Conservation (phyloP, 2,329 filamentous ascomycete species). For the Phyllosticta paracitricarpa region DNA sequence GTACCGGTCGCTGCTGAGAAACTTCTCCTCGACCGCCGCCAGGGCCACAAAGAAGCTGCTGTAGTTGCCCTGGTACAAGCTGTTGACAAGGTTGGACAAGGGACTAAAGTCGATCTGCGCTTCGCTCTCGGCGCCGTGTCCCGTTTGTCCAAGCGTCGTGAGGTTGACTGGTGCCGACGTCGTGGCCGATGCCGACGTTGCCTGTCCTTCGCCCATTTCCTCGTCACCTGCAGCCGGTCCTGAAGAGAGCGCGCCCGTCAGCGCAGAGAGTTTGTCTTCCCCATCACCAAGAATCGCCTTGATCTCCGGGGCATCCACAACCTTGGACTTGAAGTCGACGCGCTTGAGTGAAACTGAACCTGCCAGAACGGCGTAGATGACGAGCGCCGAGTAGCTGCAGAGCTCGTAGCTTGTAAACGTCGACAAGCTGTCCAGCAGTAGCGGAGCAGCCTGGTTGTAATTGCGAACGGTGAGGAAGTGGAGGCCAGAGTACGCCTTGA, state of each 20-base stretch:
- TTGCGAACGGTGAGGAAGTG: constrained; percentile 87
- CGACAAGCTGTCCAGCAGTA: constrained; percentile 91
- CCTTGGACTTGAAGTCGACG: constrained; percentile 98
- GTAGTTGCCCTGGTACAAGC: constrained; percentile 89
- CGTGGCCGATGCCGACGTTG: constrained; percentile 41
- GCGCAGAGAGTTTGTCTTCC: constrained; percentile 75
- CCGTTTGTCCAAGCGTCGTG: constrained; percentile 61
- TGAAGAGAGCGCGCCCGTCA: constrained; percentile 70
- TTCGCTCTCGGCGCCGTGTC: constrained; percentile 68
- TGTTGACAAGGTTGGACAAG: constrained; percentile 77
- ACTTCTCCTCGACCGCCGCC: constrained; percentile 82
- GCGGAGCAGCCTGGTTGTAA: constrained; percentile 78
- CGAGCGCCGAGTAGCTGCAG: constrained; percentile 89
- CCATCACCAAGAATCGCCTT: constrained; percentile 88
- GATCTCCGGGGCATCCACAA: constrained; percentile 96
- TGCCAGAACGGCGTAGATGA: constrained; percentile 90
- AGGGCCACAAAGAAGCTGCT: constrained; percentile 86
- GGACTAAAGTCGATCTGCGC: constrained; percentile 79
- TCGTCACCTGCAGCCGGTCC: constrained; percentile 70
- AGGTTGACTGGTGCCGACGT: constrained; percentile 73
- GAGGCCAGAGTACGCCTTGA: constrained; percentile 97
- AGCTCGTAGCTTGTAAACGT: constrained; percentile 99
- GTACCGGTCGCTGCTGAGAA: constrained; percentile 89
- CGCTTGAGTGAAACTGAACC: constrained; percentile 91
- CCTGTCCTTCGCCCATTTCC: constrained; percentile 53